Evolutionary conservation across 345 rosid species (phyloP).

Genomic region (Rhizophora apiculata): DNA sequence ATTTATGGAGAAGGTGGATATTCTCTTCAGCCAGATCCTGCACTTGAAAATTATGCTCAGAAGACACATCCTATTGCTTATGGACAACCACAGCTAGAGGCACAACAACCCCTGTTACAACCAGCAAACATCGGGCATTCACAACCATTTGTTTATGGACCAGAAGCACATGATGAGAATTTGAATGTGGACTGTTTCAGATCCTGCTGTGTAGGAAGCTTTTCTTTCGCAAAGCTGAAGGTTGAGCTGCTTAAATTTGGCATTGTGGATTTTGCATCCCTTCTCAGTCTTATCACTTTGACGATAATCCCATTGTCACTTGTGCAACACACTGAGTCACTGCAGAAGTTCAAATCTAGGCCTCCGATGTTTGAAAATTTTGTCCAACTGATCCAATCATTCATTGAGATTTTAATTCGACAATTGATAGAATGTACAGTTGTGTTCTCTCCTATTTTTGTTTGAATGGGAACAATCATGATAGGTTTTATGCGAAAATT

Average conservation of each 20-base stretch:
- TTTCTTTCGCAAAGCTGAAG: constrained; percentile 16
- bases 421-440: not conserved
- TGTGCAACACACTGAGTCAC: constrained; percentile 4
- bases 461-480: too few relatives aligned
- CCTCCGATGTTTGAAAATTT: constrained; percentile 6
- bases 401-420: not conserved
- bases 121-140: constrained; percentile 16
- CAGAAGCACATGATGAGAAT: constrained; percentile 9
- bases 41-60: constrained; percentile 10
- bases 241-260: not conserved
- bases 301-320: constrained; percentile 5
- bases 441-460: too few relatives aligned
- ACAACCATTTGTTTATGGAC: constrained; percentile 11
- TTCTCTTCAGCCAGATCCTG: constrained; percentile 15
- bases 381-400: not conserved
- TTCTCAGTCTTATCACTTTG: not conserved
- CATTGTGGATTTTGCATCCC: not conserved
- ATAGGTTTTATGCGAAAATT: too few relatives aligned
- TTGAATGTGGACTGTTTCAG: constrained; percentile 4
- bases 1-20: constrained; percentile 24
- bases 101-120: constrained; percentile 6
- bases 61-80: not conserved
- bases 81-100: constrained; percentile 3
- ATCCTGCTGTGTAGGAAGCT: constrained; percentile 4
- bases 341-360: not conserved